Conservation (phyloP, 768 basidiomycete species). For the Pleurotus cornucopiae region DNA sequence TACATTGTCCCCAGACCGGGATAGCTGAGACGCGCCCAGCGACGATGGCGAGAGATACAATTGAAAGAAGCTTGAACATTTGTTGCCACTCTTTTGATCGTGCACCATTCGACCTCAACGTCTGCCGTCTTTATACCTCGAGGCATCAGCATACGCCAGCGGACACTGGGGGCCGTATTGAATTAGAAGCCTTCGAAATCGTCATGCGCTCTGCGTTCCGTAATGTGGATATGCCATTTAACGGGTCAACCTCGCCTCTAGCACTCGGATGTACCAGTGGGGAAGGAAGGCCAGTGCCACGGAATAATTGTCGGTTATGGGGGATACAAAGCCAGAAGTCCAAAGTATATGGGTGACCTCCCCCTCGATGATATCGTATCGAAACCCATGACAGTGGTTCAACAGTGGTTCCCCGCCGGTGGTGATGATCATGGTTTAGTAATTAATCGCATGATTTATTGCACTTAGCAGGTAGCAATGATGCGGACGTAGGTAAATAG, state of each 20-base stretch:
- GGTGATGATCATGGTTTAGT: no score
- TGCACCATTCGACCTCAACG: background rate
- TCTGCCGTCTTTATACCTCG: background rate
- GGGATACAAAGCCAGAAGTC: background rate
- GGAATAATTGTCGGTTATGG: background rate
- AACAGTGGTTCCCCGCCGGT: no score
- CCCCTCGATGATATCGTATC: no score
- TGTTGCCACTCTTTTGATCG: background rate
- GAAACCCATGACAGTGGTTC: no score
- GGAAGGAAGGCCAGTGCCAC: background rate
- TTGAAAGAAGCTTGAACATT: slow-evolving; percentile 22
- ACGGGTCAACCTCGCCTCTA: slow-evolving; percentile 4
- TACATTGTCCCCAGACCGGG: slow-evolving; percentile 29
- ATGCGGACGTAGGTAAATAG: no score
- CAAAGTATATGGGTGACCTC: no score
- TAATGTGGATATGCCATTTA: background rate
- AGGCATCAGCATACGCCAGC: background rate
- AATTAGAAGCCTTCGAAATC: no score
- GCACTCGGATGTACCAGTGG: background rate
- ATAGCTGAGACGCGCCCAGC: slow-evolving; percentile 18
- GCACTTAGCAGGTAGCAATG: no score
- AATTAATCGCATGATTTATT: no score
- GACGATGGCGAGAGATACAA: slow-evolving; percentile 20
- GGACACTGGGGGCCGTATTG: background rate
- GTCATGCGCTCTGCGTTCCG: background rate